Conservation (phyloP, 176 grass and related monocot genomes). For the Saccharum officinarum region DNA sequence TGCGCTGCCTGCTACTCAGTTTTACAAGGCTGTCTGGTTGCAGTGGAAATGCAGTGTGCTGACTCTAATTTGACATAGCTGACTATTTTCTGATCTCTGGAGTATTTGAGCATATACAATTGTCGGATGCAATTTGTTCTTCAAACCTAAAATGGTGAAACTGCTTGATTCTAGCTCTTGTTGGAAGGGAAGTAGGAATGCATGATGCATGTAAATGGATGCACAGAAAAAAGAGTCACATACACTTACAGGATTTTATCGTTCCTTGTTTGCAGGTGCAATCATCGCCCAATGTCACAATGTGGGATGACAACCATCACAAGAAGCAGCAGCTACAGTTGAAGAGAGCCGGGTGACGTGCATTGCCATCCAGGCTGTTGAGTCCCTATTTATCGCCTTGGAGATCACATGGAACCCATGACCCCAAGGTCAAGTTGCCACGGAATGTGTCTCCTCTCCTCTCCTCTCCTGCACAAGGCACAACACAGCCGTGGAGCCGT, state of each 20-base stretch:
- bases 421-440: not conserved
- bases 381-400: constrained; percentile 26
- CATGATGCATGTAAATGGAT: not conserved
- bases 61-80: not conserved
- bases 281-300: not conserved
- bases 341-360: not conserved
- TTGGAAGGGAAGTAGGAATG: not conserved
- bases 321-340: not conserved
- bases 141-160: not conserved
- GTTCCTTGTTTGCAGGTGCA: not conserved
- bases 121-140: not conserved
- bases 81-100: not conserved
- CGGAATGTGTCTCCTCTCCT: not conserved
- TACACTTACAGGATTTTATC: constrained; percentile 24
- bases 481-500: constrained; percentile 1
- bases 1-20: not conserved
- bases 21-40: not conserved
- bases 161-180: constrained; percentile 8
- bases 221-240: not conserved
- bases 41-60: not conserved
- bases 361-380: not conserved
- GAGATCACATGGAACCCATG: constrained; percentile 48
- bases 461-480: not conserved
- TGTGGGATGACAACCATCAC: not conserved
- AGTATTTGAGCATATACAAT: not conserved